Evolutionary conservation across 2,329 filamentous ascomycete species (phyloP).

Genomic region (Arthrobotrys conoides): DNA sequence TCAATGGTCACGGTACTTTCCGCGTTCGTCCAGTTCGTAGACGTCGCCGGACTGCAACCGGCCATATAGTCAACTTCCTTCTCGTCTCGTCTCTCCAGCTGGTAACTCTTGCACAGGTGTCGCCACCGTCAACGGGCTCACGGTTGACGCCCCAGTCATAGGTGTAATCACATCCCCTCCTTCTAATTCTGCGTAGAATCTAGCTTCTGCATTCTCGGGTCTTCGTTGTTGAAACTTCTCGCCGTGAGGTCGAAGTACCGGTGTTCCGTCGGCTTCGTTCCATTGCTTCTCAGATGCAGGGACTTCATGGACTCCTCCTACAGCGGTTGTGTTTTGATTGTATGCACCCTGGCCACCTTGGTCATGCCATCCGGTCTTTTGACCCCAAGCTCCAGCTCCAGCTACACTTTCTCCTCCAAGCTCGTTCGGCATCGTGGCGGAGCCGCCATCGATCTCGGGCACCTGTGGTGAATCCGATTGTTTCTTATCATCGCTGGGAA

Average conservation of each 20-base stretch:
- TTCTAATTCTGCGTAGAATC: constrained; percentile 36
- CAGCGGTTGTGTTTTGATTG: neutral
- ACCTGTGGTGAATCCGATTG: constrained; percentile 1
- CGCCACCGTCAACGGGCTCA: neutral
- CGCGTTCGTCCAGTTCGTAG: constrained; percentile 41
- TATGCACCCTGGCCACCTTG: neutral
- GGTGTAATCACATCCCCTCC: constrained; percentile 39
- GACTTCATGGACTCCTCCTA: constrained; percentile 40
- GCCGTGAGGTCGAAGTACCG: constrained; percentile 29
- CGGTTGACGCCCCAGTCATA: neutral
- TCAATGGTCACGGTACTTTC: constrained; percentile 39
- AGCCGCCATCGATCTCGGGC: constrained; percentile 48
- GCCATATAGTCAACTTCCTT: constrained; percentile 55
- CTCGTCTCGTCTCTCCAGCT: constrained; percentile 22
- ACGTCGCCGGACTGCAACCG: constrained; percentile 42
- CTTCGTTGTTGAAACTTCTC: neutral
- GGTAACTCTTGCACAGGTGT: constrained; percentile 37
- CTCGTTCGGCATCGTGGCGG: constrained; percentile 1
- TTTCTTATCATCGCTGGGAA: neutral
- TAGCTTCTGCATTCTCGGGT: neutral
- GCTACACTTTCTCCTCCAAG: constrained; percentile 25
- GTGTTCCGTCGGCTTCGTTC: constrained; percentile 55
- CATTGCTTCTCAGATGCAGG: constrained; percentile 34
- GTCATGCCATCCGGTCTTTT: constrained; percentile 34
- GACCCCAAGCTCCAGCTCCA: constrained; percentile 12